Evolutionary conservation across 1,284 basidiomycete genomes (phyloP), one percentile per base, ranked within the genome.

Genomic region (Ganoderma lucidum): DNA sequence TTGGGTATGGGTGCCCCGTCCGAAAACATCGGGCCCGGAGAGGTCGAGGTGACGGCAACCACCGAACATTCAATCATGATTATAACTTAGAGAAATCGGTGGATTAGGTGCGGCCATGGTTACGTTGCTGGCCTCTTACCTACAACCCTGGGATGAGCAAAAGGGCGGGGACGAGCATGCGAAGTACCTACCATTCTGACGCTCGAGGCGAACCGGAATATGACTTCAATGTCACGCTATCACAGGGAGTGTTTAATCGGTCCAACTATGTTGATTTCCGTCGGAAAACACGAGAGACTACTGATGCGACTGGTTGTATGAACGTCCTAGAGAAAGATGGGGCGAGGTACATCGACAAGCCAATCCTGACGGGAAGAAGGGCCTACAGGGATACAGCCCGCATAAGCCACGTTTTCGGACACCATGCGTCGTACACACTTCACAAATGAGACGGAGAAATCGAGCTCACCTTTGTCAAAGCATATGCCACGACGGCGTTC

Each of bases 401-500:
- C 19, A 9, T 39, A 19, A 60, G 39, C 41, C 56, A 28, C 17
- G 23, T 32, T 17, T n/a, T 15, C 39, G n/a, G n/a, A 9, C 23
- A 32, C 45, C 28, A 12, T 6, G n/a, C n/a, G n/a, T 17, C 9
- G 17, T 30, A 15, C 48, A 45, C 17, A 35, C 12, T 30, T 23
- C 17, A 41, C 4, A 35, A 15, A 10, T 23, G n/a, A 28, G n/a
- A 41, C 14, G 23, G 14, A 12, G 10, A 28, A 1, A 28, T 9
- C 19, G 32, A 10, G 15, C 85, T 63, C 77, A 93, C 95, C 87
- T 97, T 98, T 69, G 93, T 93, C 6, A 89, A 82, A 1, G 90
- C 90, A 78, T 97, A 98, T 0, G 96, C 96, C 28, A 96, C 85
- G 0, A 96, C 88, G 0, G 91, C 90, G 75, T 94, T 93, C 12